These are phyloP conservation scores for Nitzschia palea DNA, from an alignment of 108 stramenopile genomes.

Conservation along the genomic window DNA sequence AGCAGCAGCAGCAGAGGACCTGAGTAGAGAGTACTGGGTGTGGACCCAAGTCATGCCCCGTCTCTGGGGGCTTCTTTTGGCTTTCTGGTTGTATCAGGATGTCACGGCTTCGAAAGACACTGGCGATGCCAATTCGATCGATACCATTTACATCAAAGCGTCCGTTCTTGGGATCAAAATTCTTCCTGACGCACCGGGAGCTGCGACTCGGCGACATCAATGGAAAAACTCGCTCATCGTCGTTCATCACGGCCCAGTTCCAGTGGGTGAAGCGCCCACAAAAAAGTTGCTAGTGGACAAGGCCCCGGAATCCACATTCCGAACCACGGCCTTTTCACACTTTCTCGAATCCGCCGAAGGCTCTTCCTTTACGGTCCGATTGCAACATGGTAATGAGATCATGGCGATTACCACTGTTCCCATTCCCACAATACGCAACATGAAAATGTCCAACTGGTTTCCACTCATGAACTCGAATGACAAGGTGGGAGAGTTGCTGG, in stretches of 20 bases:
- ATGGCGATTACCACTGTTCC: not conserved
- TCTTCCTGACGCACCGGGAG: not conserved
- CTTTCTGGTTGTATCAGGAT: not conserved
- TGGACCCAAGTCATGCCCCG: conserved; percentile 8
- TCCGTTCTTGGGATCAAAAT: too few species aligned
- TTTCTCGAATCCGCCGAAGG: conserved; percentile 5
- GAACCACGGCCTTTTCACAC: conserved; percentile 2
- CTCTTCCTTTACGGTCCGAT: not conserved
- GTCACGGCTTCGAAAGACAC: not conserved
- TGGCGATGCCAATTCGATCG: not conserved
- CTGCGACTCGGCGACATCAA: not conserved
- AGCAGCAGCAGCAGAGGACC: not conserved
- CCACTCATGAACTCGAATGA: not conserved
- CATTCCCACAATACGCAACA: not conserved
- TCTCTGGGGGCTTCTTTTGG: conserved; percentile 4
- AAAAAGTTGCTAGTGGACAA: not conserved
- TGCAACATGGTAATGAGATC: not conserved
- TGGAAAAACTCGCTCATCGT: not conserved
- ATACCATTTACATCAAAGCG: not conserved
- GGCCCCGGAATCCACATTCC: not conserved
- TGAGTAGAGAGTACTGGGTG: not conserved
- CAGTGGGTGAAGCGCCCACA: not conserved
- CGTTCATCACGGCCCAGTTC: conserved; percentile 2
- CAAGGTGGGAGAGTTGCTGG: not conserved
- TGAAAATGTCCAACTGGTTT: conserved; percentile 5